These are phyloP conservation scores for Scenedesmus sp. DNA, from an alignment of 163 green algal genomes.

Conservation along the genomic window DNA sequence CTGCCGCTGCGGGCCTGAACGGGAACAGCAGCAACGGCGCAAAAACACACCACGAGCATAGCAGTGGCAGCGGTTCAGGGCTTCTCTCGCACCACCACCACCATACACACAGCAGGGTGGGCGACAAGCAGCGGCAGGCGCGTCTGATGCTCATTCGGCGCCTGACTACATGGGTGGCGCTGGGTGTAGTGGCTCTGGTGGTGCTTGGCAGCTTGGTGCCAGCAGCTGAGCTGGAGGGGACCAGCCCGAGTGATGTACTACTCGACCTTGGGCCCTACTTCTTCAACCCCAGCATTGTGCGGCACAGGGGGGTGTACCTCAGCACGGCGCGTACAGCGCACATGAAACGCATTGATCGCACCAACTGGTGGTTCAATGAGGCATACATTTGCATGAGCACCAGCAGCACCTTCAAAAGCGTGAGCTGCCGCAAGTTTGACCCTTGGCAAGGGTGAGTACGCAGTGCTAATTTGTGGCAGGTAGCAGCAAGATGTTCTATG, in stretches of 20 bases:
- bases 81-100: background rate
- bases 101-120: background rate
- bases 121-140: constrained; percentile 21
- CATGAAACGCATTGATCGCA: constrained; percentile 54
- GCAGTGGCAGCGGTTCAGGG: background rate
- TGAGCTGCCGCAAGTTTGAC: constrained; percentile 56
- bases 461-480: background rate
- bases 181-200: background rate
- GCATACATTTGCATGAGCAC: constrained; percentile 57
- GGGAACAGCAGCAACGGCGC: background rate
- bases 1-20: constrained; percentile 16
- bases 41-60: background rate
- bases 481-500: background rate
- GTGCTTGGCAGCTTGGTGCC: constrained; percentile 32
- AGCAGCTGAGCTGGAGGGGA: constrained; percentile 10
- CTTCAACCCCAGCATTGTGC: constrained; percentile 51
- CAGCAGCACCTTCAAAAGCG: constrained; percentile 22
- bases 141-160: constrained; percentile 8
- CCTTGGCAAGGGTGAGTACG: constrained; percentile 46
- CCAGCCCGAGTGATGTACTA: constrained; percentile 30
- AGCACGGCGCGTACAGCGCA: constrained; percentile 49
- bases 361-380: constrained; percentile 58
- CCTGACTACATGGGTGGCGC: constrained; percentile 1
- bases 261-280: constrained; percentile 50
- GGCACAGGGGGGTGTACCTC: constrained; percentile 51